Base-by-base conservation (phyloP, 2,329 filamentous ascomycete species). In the Magnaporthiopsis rhizophila region DNA sequence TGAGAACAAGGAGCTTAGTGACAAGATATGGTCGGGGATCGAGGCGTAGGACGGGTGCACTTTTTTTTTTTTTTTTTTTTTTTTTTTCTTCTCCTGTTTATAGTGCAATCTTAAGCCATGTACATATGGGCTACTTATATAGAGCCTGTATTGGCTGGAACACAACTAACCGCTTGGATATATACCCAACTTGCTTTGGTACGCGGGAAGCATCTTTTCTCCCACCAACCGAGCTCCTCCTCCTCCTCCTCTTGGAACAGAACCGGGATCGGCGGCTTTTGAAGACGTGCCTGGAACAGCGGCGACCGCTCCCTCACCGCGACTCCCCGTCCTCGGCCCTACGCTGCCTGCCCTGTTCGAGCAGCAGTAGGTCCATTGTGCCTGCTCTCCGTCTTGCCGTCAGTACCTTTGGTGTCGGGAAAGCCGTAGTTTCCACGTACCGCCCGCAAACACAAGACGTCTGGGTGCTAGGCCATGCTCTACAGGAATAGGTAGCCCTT, bases 401-500 rank as follows among this genome's bases (percentile, higher is more conserved):
- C 1, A n/a, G n/a, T n/a, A n/a, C n/a, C n/a, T n/a, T n/a, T n/a
- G n/a, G n/a, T 69, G 30, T 84, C 81, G 56, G 79, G 80, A 36
- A 86, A 78, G 3, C 83, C 83, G 32, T 78, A 83, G 1, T 78
- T 74, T 63, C 78, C 28, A 80, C 3, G 83, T 76, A 0, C 81
- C 83, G 0, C 76, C 80, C 0, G 81, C 78, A 67, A 83, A 85
- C 32, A 34, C 32, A 3, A 5, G 0, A 76, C 72, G 0, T 73
- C 71, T 0, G 83, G 79, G 62, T 81, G 77, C 50, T 75, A 75
- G 28, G 78, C 78, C 3, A 85, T 68, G 5, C 76, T 77, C 68
- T 82, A 78, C 30, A 86, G 74, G 0, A 82, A 81, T 13, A 79
- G 78, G 70, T 85, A 86, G 0, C 83, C 83, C 15, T 83, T 83